Conservation (phyloP, 768 basidiomycete genomes). For the Exsudoporus frostii region DNA sequence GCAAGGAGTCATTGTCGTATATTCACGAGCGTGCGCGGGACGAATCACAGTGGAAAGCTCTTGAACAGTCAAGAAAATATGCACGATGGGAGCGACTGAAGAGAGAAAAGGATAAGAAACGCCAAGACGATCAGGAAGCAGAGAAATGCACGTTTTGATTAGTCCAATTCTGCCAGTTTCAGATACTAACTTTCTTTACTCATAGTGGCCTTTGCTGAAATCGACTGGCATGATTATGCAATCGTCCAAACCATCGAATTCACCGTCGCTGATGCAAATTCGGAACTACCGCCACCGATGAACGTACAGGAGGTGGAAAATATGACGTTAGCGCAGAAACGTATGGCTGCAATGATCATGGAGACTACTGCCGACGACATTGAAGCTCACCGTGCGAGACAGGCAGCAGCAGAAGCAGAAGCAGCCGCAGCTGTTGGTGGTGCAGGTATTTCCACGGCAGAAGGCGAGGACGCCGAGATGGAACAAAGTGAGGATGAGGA, state of each 20-base stretch:
- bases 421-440: constrained; percentile 77
- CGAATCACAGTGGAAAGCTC: constrained; percentile 69
- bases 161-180: background rate
- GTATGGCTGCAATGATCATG: constrained; percentile 98
- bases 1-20: constrained; percentile 66
- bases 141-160: constrained; percentile 65
- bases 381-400: constrained; percentile 74
- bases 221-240: constrained; percentile 99
- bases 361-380: constrained; percentile 88
- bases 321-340: constrained; percentile 95
- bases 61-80: constrained; percentile 72
- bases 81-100: constrained; percentile 88
- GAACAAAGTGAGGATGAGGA: constrained; percentile 89
- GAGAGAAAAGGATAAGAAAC: constrained; percentile 79
- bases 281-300: constrained; percentile 96
- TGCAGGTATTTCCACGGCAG: constrained; percentile 43
- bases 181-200: constrained; percentile 5
- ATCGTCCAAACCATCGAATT: constrained; percentile 99
- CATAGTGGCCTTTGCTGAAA: constrained; percentile 88
- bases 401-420: constrained; percentile 83
- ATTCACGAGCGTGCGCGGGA: constrained; percentile 68
- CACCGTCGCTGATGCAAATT: constrained; percentile 84
- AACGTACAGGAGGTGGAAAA: constrained; percentile 91
- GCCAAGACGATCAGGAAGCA: constrained; percentile 89
- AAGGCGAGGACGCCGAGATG: constrained; percentile 58